phyloP scores from a whole-genome alignment of 2,329 filamentous ascomycete species.

The Calonectria honghensis region DNA sequence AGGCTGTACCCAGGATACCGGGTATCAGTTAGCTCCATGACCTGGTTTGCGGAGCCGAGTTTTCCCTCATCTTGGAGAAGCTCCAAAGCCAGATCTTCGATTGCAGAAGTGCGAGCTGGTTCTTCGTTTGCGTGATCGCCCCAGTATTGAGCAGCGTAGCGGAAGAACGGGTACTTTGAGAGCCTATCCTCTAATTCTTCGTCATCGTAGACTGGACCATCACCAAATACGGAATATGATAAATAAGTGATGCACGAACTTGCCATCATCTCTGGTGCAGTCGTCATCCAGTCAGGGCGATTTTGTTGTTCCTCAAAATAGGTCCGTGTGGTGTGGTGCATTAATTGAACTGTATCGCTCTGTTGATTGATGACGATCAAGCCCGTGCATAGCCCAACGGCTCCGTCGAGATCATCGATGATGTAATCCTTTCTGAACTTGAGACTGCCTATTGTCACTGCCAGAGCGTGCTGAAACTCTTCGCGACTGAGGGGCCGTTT shows the following conservation, averaged over 20 bases:
- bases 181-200: not conserved
- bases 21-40: not conserved
- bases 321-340: not conserved
- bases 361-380: not conserved
- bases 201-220: not conserved
- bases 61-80: not conserved
- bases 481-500: not conserved
- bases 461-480: not conserved
- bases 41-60: not conserved
- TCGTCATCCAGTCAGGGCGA: not conserved
- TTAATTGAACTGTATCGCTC: not conserved
- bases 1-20: not conserved
- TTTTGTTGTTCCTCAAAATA: not conserved
- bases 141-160: not conserved
- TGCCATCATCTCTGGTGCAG: not conserved
- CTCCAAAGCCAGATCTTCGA: not conserved
- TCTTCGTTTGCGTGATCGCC: not conserved
- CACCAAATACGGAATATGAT: not conserved
- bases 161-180: not conserved
- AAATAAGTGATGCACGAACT: not conserved
- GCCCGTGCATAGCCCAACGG: not conserved
- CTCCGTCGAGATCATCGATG: not conserved
- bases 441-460: not conserved
- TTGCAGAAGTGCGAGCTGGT: not conserved
- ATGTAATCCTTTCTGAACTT: not conserved